A percentile compares a stretch with the other conserved stretches of the same genome.
Conservation (phyloP, 768 basidiomycete genomes). For the Amyloporia xantha region DNA sequence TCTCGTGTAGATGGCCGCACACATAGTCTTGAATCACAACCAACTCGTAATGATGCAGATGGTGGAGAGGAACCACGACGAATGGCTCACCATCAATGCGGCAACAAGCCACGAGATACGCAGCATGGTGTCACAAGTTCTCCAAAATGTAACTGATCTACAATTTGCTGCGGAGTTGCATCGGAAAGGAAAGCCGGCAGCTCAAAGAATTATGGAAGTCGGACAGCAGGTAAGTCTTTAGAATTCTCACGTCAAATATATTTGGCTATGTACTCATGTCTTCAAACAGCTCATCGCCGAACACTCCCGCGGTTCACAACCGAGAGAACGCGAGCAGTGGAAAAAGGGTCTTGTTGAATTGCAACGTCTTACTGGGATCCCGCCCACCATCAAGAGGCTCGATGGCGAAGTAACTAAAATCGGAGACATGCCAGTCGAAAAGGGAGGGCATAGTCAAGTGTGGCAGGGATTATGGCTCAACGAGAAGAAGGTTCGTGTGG, state of each 20-base stretch:
- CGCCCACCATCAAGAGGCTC: conserved; percentile 45
- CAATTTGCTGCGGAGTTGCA: not conserved
- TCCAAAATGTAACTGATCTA: not conserved
- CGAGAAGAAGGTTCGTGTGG: conserved; percentile 35
- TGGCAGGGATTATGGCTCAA: conserved; percentile 50
- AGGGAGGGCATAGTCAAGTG: conserved; percentile 50
- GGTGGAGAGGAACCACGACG: not conserved
- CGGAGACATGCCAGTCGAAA: conserved; percentile 36
- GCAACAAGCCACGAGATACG: not conserved
- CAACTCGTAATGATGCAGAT: not conserved
- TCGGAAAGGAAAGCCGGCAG: conserved; percentile 21
- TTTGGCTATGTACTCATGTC: not conserved
- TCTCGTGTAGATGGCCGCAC: not conserved
- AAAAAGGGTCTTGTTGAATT: conserved; percentile 37
- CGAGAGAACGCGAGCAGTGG: conserved; percentile 24
- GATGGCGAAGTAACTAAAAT: conserved; percentile 43
- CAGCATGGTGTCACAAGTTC: conserved; percentile 1
- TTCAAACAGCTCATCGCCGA: not conserved
- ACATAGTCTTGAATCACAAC: not conserved
- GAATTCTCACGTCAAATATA: not conserved
- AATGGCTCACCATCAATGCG: not conserved
- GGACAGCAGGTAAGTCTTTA: conserved; percentile 38
- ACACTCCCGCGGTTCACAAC: not conserved
- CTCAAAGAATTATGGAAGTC: conserved; percentile 42
- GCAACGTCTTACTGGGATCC: conserved; percentile 44